Evolutionary conservation across 2,329 filamentous ascomycete genomes (phyloP).

Genomic region (Phyllachora maydis): DNA sequence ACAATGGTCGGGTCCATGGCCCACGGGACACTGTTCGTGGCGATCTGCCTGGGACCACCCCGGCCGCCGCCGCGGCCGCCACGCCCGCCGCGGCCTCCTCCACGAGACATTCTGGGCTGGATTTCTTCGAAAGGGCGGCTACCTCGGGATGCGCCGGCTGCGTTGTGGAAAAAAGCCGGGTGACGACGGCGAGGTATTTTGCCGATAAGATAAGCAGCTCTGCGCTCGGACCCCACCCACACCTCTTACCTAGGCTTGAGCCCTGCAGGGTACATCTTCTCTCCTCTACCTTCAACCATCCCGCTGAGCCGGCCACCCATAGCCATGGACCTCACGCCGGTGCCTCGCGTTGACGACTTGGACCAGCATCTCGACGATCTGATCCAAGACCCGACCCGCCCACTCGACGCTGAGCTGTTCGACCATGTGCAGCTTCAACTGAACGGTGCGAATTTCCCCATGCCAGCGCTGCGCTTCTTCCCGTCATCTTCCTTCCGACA

Average conservation of each 20-base stretch:
- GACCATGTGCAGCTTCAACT: constrained; percentile 39
- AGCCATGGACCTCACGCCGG: constrained; percentile 16
- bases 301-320: too few relatives aligned
- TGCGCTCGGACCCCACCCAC: too few relatives aligned
- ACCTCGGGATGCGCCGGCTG: too few relatives aligned
- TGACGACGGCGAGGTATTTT: too few relatives aligned
- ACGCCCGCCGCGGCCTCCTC: constrained; percentile 22
- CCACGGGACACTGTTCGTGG: constrained; percentile 26
- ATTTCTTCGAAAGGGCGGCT: too few relatives aligned
- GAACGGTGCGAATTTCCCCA: constrained; percentile 16
- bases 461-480: neutral
- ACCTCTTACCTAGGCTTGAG: too few relatives aligned
- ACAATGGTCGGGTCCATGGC: constrained; percentile 27
- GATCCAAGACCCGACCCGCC: constrained; percentile 17
- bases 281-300: too few relatives aligned
- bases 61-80: constrained; percentile 7
- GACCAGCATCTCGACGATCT: constrained; percentile 30
- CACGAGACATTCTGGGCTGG: constrained; percentile 31
- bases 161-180: too few relatives aligned
- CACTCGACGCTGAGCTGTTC: constrained; percentile 27
- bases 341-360: constrained; percentile 31
- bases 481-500: neutral
- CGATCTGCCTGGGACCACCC: constrained; percentile 14
- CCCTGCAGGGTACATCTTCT: too few relatives aligned
- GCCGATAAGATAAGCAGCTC: too few relatives aligned